These are phyloP conservation scores for Pseudoscleropodium purum DNA, from an alignment of 225 moss, liverwort and hornwort species.

Conservation along the genomic window DNA sequence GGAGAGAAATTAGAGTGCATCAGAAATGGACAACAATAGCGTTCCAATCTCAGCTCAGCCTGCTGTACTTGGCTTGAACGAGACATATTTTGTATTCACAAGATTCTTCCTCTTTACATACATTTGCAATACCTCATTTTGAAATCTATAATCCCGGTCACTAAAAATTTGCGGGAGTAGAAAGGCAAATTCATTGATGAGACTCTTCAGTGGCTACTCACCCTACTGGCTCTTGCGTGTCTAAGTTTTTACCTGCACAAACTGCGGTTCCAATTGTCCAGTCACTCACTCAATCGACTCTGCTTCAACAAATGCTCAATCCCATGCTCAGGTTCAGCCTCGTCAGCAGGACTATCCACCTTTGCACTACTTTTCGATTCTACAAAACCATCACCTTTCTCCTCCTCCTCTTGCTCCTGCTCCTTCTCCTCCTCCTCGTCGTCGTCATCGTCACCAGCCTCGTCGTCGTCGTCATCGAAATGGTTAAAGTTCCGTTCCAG, in stretches of 20 bases:
- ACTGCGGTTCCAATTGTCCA: background rate
- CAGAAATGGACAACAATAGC: background rate
- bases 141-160: background rate
- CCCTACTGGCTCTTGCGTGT: background rate
- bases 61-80: slow-evolving; percentile 3
- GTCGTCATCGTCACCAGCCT: slow-evolving; percentile 23
- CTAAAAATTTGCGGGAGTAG: background rate
- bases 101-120: slow-evolving; percentile 9
- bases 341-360: background rate
- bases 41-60: background rate
- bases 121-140: background rate
- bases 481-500: slow-evolving; percentile 72
- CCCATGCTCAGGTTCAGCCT: background rate
- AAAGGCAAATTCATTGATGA: background rate
- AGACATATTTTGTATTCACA: slow-evolving; percentile 16
- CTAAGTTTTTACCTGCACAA: background rate
- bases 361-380: background rate
- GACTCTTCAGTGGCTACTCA: background rate
- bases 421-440: slow-evolving; percentile 32
- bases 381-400: background rate
- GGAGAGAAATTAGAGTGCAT: background rate
- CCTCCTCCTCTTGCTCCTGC: slow-evolving; percentile 10
- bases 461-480: slow-evolving; percentile 34
- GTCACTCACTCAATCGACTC: slow-evolving; percentile 15
- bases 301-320: slow-evolving; percentile 20